These are phyloP conservation scores for Olyra latifolia DNA, from an alignment of 176 grass and related monocot genomes.

Conservation along the genomic window DNA sequence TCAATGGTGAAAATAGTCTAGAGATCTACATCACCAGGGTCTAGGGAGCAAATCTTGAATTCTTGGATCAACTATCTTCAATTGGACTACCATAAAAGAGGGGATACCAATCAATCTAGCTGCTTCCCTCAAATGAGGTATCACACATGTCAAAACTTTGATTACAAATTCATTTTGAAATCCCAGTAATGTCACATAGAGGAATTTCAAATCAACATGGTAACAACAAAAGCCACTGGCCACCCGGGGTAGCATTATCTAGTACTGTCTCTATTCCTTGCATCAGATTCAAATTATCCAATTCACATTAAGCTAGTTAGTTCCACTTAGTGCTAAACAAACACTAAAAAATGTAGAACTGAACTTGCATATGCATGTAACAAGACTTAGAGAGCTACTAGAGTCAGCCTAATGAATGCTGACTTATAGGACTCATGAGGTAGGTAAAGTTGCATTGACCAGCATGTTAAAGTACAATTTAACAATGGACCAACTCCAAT, in stretches of 20 bases:
- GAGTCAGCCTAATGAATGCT: background rate
- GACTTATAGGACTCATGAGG: background rate
- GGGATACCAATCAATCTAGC: background rate
- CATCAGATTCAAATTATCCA: background rate
- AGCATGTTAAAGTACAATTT: background rate
- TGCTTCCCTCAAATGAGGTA: background rate
- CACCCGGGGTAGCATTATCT: background rate
- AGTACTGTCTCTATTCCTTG: background rate
- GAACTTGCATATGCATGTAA: background rate
- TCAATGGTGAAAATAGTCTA: background rate
- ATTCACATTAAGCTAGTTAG: background rate
- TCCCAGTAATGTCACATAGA: background rate
- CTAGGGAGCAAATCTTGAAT: conserved; percentile 8
- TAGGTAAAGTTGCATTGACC: background rate
- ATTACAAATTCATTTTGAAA: background rate
- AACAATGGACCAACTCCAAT: background rate
- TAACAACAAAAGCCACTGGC: background rate
- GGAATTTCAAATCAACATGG: background rate
- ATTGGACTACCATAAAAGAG: background rate
- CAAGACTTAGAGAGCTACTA: background rate
- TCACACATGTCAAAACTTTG: background rate
- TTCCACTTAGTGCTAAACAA: background rate
- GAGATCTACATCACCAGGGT: background rate
- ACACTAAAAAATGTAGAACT: background rate
- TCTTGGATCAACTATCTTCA: background rate